phyloP scores from a whole-genome alignment of 108 stramenopile species.

The Asterionellopsis glacialis region DNA sequence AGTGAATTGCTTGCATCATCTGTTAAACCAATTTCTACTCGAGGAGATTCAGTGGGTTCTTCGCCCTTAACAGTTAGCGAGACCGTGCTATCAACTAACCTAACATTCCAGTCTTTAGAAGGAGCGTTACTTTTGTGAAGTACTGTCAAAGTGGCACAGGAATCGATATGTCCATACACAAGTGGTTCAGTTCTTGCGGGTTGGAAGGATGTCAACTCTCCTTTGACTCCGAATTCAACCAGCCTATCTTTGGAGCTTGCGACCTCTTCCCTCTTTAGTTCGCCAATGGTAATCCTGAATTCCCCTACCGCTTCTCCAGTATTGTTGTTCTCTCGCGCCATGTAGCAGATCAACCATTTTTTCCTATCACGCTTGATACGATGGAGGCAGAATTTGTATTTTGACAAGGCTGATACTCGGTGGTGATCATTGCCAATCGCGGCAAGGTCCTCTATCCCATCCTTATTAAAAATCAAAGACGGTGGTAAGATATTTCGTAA shows the following conservation, averaged over 20 bases:
- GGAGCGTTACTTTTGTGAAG: neutral
- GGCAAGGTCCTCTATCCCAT: conserved; percentile 34
- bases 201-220: conserved; percentile 42
- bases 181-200: conserved; percentile 38
- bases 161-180: conserved; percentile 15
- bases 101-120: conserved; percentile 7
- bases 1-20: conserved; percentile 29
- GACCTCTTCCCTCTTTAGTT: conserved; percentile 20
- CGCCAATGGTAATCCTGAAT: conserved; percentile 45
- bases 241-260: neutral
- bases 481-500: conserved; percentile 41
- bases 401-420: neutral
- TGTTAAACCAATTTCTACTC: conserved; percentile 35
- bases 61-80: conserved; percentile 19
- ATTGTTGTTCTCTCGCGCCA: conserved; percentile 37
- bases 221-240: conserved; percentile 23
- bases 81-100: neutral
- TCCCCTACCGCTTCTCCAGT: conserved; percentile 47
- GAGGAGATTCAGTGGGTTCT: conserved; percentile 23
- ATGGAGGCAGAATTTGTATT: conserved; percentile 33
- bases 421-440: conserved; percentile 20
- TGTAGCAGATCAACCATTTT: conserved; percentile 49
- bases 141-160: conserved; percentile 19
- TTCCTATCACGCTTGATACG: conserved; percentile 35
- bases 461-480: conserved; percentile 22